These are phyloP conservation scores for Elymus sibiricus DNA, from an alignment of 176 grass and related monocot genomes.

Conservation along the genomic window DNA sequence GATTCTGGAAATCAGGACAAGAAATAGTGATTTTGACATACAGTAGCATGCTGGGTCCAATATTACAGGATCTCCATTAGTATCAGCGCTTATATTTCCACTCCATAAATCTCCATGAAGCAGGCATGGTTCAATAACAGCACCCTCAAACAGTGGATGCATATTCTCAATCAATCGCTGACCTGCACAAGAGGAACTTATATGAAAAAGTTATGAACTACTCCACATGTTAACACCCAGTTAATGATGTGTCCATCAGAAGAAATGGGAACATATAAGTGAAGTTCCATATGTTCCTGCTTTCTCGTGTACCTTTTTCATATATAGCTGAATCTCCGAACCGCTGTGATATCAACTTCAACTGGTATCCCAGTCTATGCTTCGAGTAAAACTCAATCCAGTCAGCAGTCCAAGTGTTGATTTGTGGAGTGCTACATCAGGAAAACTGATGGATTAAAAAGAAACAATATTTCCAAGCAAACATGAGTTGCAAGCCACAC, in stretches of 20 bases:
- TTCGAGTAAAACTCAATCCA: slow-evolving; percentile 83
- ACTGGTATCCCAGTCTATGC: slow-evolving; percentile 74
- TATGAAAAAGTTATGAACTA: background rate
- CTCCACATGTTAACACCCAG: background rate
- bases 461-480: background rate
- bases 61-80: slow-evolving; percentile 80
- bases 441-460: background rate
- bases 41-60: slow-evolving; percentile 96
- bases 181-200: slow-evolving; percentile 37
- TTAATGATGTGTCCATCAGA: background rate
- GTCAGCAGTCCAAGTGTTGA: slow-evolving; percentile 74
- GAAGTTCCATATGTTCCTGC: background rate
- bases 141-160: slow-evolving; percentile 63
- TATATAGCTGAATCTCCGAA: slow-evolving; percentile 66
- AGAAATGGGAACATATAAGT: background rate
- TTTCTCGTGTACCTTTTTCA: slow-evolving; percentile 53
- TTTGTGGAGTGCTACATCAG: slow-evolving; percentile 68
- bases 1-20: background rate
- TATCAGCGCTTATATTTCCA: slow-evolving; percentile 85
- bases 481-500: background rate
- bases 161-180: slow-evolving; percentile 68
- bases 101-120: slow-evolving; percentile 97
- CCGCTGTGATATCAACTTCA: slow-evolving; percentile 40
- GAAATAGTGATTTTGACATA: slow-evolving; percentile 32
- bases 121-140: slow-evolving; percentile 70